A percentile compares a stretch with the other conserved stretches of the same genome.
Evolutionary conservation across 2,329 filamentous ascomycete species (phyloP).

Genomic region (Fusarium sp.): DNA sequence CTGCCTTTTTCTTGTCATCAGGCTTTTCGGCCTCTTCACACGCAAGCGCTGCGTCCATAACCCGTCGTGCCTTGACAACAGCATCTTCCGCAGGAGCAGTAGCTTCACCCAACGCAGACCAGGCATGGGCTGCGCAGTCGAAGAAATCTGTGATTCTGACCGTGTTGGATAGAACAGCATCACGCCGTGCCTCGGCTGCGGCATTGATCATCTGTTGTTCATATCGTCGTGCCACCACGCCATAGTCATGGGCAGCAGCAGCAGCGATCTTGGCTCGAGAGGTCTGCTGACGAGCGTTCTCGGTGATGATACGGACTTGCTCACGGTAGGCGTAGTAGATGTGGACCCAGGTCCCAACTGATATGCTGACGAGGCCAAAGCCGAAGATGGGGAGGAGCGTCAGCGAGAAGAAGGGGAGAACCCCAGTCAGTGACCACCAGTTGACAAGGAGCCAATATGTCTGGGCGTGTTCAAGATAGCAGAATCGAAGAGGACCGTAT

Average conservation of each 20-base stretch:
- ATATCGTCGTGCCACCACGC: slow-evolving; percentile 10
- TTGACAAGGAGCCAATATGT: slow-evolving; percentile 28
- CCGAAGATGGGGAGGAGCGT: slow-evolving; percentile 7
- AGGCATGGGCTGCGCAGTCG: slow-evolving; percentile 20
- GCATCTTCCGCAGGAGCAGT: slow-evolving; percentile 26
- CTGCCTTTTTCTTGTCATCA: slow-evolving; percentile 18
- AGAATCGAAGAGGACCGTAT: slow-evolving; percentile 26
- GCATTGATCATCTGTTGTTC: slow-evolving; percentile 20
- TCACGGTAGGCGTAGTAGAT: slow-evolving; percentile 19
- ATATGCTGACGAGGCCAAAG: slow-evolving; percentile 14
- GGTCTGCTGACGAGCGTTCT: slow-evolving; percentile 1
- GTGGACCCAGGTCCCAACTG: slow-evolving; percentile 20
- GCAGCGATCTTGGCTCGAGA: slow-evolving; percentile 23
- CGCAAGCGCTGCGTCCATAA: slow-evolving; percentile 20
- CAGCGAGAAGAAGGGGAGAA: slow-evolving; percentile 20
- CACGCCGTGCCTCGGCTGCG: slow-evolving; percentile 7
- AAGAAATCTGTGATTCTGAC: slow-evolving; percentile 20
- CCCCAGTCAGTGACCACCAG: slow-evolving; percentile 25
- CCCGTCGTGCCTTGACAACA: slow-evolving; percentile 20
- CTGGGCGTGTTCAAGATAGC: slow-evolving; percentile 29
- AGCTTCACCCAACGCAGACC: slow-evolving; percentile 24
- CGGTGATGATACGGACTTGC: slow-evolving; percentile 9
- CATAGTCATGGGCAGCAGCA: slow-evolving; percentile 16
- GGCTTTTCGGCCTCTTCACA: slow-evolving; percentile 26
- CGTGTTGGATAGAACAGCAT: slow-evolving; percentile 7